Evolutionary conservation across 441 rosid species (phyloP).

Genomic region (Erodium chrysanthum): DNA sequence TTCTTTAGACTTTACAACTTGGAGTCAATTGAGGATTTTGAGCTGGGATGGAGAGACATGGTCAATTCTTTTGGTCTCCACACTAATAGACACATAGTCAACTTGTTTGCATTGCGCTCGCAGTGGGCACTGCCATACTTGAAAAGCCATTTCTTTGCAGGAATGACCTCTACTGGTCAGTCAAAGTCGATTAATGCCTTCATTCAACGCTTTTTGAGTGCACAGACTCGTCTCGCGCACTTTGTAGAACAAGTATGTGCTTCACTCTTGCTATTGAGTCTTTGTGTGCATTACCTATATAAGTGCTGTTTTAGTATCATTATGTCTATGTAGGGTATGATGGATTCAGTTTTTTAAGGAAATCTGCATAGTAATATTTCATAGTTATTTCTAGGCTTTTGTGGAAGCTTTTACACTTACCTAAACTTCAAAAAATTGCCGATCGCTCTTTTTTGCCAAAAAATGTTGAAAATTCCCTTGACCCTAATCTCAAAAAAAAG

Average conservation of each 20-base stretch:
- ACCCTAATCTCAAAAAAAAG: no score
- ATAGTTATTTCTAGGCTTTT: not conserved
- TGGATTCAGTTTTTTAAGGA: not conserved
- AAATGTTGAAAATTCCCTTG: no score
- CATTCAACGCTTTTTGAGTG: conserved; percentile 86
- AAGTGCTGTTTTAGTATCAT: not conserved
- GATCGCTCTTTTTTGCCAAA: no score
- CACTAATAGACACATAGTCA: conserved; percentile 66
- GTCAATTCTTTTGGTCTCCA: conserved; percentile 70
- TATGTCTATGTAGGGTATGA: not conserved
- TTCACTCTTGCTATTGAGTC: conserved; percentile 17
- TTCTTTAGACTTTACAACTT: conserved; percentile 73
- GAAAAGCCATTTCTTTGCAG: conserved; percentile 81
- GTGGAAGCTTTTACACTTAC: not conserved
- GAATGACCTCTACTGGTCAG: conserved; percentile 63
- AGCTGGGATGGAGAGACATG: conserved; percentile 91
- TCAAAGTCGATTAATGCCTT: conserved; percentile 79
- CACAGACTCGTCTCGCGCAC: conserved; percentile 82
- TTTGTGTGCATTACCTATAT: conserved; percentile 3
- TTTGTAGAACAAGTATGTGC: conserved; percentile 76
- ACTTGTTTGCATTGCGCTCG: conserved; percentile 54
- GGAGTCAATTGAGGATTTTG: conserved; percentile 78
- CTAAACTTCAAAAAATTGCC: no score
- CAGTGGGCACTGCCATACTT: conserved; percentile 85
- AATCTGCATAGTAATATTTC: not conserved